phyloP scores from a whole-genome alignment of 2,329 filamentous ascomycete genomes.

The Camillea tinctor region DNA sequence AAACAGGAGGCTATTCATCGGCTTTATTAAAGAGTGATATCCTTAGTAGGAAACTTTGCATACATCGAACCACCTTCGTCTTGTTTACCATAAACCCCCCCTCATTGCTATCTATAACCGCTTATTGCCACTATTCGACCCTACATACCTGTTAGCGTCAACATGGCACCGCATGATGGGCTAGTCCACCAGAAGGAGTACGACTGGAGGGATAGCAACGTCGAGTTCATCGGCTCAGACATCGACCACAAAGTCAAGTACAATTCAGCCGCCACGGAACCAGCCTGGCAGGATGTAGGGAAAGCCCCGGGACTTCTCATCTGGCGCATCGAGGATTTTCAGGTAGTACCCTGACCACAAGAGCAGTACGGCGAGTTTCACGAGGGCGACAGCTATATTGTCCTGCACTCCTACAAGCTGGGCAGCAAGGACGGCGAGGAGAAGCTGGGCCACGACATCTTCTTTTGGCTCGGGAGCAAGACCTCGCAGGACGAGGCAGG shows the following conservation, averaged over 20 bases:
- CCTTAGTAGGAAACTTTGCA: background rate
- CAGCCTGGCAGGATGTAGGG: conserved; percentile 65
- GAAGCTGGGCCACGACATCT: conserved; percentile 61
- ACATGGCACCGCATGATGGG: conserved; percentile 61
- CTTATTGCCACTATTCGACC: too few species aligned
- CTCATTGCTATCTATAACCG: too few species aligned
- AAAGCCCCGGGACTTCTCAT: conserved; percentile 53
- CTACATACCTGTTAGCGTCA: conserved; percentile 13
- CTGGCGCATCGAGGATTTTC: conserved; percentile 68
- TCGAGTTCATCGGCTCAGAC: conserved; percentile 61
- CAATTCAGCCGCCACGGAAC: conserved; percentile 62
- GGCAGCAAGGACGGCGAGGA: conserved; percentile 41
- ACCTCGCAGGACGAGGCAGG: conserved; percentile 69
- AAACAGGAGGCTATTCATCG: background rate
- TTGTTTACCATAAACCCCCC: background rate
- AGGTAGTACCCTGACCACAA: conserved; percentile 60
- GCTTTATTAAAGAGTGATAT: background rate
- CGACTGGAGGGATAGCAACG: conserved; percentile 67
- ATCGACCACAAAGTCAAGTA: conserved; percentile 69
- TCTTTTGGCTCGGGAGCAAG: conserved; percentile 67
- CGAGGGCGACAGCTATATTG: conserved; percentile 67
- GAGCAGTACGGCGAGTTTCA: conserved; percentile 59
- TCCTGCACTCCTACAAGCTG: conserved; percentile 59
- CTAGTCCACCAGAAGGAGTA: conserved; percentile 63
- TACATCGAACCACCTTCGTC: background rate